phyloP scores from a whole-genome alignment of 495 filamentous ascomycete genomes.

The Trichodelitschia bisporula region DNA sequence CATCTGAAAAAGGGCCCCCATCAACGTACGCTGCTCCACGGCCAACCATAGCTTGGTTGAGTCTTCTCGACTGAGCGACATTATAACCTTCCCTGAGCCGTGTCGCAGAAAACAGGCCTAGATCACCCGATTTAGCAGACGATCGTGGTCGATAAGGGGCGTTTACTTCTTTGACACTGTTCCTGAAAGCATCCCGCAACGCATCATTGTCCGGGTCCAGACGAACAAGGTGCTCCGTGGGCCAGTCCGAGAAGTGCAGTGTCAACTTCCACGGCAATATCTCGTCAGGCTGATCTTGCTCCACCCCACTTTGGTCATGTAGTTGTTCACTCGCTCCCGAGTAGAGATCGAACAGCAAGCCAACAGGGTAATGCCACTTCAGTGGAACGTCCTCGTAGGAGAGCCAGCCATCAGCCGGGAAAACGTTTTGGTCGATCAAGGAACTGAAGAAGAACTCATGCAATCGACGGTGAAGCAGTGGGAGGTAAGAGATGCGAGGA shows the following conservation, averaged over 20 bases:
- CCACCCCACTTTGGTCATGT: neutral
- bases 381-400: constrained; percentile 52
- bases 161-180: constrained; percentile 64
- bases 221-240: constrained; percentile 35
- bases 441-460: constrained; percentile 50
- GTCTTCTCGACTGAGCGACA: constrained; percentile 74
- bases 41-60: constrained; percentile 70
- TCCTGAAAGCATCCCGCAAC: constrained; percentile 68
- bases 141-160: constrained; percentile 1
- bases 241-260: constrained; percentile 53
- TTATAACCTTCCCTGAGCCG: constrained; percentile 76
- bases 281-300: neutral
- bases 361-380: constrained; percentile 74
- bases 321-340: constrained; percentile 34
- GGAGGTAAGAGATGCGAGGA: constrained; percentile 47
- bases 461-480: constrained; percentile 54
- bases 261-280: constrained; percentile 49
- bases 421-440: constrained; percentile 36
- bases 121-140: constrained; percentile 3
- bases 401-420: constrained; percentile 42
- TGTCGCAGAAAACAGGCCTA: constrained; percentile 77
- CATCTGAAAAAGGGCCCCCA: neutral
- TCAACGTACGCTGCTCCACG: constrained; percentile 44
- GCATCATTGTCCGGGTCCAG: constrained; percentile 35
- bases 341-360: constrained; percentile 75